phyloP scores from a whole-genome alignment of 495 filamentous ascomycete species.

The Penicillium herquei region DNA sequence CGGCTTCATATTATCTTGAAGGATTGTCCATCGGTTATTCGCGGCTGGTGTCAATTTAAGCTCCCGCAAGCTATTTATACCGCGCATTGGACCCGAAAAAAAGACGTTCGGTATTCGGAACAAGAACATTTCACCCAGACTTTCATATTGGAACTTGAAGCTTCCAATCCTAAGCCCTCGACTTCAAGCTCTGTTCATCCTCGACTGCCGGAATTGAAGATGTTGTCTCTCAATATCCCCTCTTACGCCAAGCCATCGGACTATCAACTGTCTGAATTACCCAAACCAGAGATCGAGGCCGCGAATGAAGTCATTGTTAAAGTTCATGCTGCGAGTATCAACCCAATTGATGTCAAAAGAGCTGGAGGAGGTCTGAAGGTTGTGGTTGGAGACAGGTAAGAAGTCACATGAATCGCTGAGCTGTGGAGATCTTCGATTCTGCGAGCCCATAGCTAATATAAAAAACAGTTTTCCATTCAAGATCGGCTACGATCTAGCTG shows the following conservation, averaged over 20 bases:
- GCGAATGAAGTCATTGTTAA: slow-evolving; percentile 46
- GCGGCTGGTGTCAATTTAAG: too few relatives aligned
- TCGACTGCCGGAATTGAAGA: not conserved
- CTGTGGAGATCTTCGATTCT: too few relatives aligned
- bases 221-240: not conserved
- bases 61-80: too few relatives aligned
- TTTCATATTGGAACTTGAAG: too few relatives aligned
- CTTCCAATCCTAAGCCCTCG: too few relatives aligned
- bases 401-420: too few relatives aligned
- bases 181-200: too few relatives aligned
- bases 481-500: not conserved
- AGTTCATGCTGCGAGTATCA: slow-evolving; percentile 45
- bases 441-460: not conserved
- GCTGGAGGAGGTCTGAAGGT: slow-evolving; percentile 30
- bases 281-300: not conserved
- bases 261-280: not conserved
- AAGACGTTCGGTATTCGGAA: too few relatives aligned
- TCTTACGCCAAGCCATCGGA: not conserved
- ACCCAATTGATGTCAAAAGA: slow-evolving; percentile 49
- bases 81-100: too few relatives aligned
- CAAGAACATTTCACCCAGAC: too few relatives aligned
- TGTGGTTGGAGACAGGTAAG: slow-evolving; percentile 4
- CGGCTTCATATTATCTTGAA: too few relatives aligned
- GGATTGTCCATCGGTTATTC: too few relatives aligned
- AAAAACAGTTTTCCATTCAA: slow-evolving; percentile 12